Base-by-base conservation (phyloP, 148 eudicot species). In the Rhododendron ferrugineum region DNA sequence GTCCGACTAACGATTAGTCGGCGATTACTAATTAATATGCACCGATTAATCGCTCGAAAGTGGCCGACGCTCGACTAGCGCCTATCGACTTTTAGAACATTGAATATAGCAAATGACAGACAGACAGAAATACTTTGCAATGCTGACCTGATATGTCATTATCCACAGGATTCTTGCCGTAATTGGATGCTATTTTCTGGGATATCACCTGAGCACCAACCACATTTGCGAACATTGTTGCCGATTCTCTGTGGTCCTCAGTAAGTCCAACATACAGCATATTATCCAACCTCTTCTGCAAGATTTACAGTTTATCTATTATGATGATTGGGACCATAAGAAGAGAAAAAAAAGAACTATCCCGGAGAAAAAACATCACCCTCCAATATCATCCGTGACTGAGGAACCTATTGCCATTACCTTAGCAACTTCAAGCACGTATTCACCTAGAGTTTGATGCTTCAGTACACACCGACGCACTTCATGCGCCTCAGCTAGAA, bases 191-290 rank as follows among this genome's bases (percentile, higher is more conserved):
- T 83, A 83, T 89, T 82, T 88, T 88, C 85, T 95, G 98, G 32
- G 98, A 97, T 83, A 97, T 93, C 78, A 91, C 94, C 88, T 95
- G 98, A 54, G 95, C 86, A 87, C 98, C 98, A 88, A 97, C 98
- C 78, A 97, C 89, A 68, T 95, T 90, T 80, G 95, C 98, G 89
- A 97, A 95, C 88, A 93, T 85, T 54, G 90, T 87, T 28, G 99
- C 98, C 79, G 99, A 97, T 88, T 92, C 98, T 88, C 87, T 92
- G 87, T 97, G 99, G 85, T 97, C 92, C 87, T 97, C 98, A 49
- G 98, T 95, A 60, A 97, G 91, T 87, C 99, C 99, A 90, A 97
- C 93, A 89, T 93, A 95, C 86, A 97, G 47, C 99, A 97, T 97
- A 85, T 93, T 86, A 84, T 95, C 96, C 92, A 97, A 90, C 90